Conservation (phyloP, 2,329 filamentous ascomycete species). For the Talaromyces sp. region DNA sequence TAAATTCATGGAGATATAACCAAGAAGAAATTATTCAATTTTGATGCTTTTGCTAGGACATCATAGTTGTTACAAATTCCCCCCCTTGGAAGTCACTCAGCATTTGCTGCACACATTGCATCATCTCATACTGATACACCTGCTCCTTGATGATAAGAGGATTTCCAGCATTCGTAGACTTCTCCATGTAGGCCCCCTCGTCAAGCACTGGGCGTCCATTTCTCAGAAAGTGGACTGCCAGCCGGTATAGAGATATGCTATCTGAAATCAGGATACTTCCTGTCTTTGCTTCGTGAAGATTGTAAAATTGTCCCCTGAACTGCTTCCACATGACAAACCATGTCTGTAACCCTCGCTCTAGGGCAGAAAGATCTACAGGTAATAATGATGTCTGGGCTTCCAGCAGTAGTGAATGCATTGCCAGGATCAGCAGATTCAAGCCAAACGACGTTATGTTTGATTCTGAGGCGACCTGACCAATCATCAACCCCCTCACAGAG, state of each 20-base stretch:
- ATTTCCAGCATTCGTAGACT: constrained; percentile 9
- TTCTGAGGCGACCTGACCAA: not conserved
- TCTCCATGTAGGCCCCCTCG: not conserved
- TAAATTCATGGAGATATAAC: not conserved
- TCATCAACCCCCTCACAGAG: not conserved
- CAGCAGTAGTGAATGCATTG: constrained; percentile 7
- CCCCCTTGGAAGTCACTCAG: not conserved
- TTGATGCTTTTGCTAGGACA: not conserved
- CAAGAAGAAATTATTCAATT: not conserved
- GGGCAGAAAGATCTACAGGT: not conserved
- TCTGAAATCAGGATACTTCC: not conserved
- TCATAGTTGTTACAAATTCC: not conserved
- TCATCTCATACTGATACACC: constrained; percentile 9
- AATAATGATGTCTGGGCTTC: constrained; percentile 4
- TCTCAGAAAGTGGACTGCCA: not conserved
- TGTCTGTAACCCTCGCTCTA: not conserved
- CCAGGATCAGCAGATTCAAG: not conserved
- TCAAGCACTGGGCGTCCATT: constrained; percentile 10
- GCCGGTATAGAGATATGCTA: constrained; percentile 1
- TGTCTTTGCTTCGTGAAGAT: not conserved
- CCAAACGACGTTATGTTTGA: not conserved
- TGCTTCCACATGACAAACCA: constrained; percentile 4
- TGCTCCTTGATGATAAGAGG: constrained; percentile 8
- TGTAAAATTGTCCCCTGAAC: not conserved
- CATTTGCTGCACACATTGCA: constrained; percentile 1